Evolutionary conservation across 352 stramenopile genomes (phyloP).

Genomic region (Phytophthora brassicae): DNA sequence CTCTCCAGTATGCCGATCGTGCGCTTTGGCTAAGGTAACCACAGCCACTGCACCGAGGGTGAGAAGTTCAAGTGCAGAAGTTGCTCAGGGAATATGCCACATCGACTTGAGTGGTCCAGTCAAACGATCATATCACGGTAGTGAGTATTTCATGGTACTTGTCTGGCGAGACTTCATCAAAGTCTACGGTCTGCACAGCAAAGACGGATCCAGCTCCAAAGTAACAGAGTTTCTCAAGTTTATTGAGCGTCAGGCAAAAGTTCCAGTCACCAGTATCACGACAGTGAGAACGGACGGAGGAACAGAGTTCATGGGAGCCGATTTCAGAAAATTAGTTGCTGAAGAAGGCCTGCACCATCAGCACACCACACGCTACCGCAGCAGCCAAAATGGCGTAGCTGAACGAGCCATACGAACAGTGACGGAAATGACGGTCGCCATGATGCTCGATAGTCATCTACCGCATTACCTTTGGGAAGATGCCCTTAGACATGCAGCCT

Average conservation of each 20-base stretch:
- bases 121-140: not conserved
- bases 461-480: conserved; percentile 9
- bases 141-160: not conserved
- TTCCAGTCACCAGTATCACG: not conserved
- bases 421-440: conserved; percentile 4
- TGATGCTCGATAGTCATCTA: not conserved
- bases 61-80: not conserved
- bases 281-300: conserved; percentile 1
- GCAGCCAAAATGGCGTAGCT: conserved; percentile 6
- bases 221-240: not conserved
- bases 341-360: conserved; percentile 2
- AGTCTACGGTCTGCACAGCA: not conserved
- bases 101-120: not conserved
- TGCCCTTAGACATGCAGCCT: no score
- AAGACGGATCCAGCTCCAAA: not conserved
- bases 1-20: not conserved
- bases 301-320: not conserved
- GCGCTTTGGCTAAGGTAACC: not conserved
- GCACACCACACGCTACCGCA: conserved; percentile 7
- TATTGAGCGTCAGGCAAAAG: not conserved
- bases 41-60: not conserved
- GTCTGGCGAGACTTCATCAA: not conserved
- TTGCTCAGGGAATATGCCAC: not conserved
- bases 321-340: not conserved
- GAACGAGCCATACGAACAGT: conserved; percentile 1